A percentile compares a stretch with the other conserved stretches of the same genome.
Conservation (phyloP, 2,329 filamentous ascomycete species). For the Cladosporium sp. region DNA sequence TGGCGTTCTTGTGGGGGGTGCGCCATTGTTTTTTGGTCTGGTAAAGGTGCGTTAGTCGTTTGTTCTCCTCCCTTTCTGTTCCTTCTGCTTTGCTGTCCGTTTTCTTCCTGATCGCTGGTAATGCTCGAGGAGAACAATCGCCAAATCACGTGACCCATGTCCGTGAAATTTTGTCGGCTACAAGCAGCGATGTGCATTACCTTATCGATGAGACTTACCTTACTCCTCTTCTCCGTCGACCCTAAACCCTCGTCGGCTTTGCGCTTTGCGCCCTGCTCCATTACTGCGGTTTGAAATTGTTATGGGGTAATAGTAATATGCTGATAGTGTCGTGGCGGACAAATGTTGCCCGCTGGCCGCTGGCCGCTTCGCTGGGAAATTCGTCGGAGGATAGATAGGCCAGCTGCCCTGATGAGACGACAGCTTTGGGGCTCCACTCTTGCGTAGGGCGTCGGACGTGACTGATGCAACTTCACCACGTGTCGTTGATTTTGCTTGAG, state of each 20-base stretch:
- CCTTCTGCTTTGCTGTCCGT: too few relatives aligned
- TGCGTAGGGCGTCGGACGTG: neutral
- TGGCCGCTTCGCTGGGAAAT: neutral
- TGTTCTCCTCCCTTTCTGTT: neutral
- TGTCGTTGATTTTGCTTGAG: neutral
- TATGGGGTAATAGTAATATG: neutral
- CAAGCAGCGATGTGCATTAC: neutral
- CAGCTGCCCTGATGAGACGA: neutral
- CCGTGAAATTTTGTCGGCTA: neutral
- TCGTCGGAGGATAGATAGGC: slow-evolving; percentile 11
- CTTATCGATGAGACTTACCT: slow-evolving; percentile 28
- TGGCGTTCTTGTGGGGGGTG: slow-evolving; percentile 28
- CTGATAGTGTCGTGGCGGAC: neutral
- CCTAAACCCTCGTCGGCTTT: slow-evolving; percentile 32
- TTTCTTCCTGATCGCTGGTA: neutral
- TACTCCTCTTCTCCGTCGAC: slow-evolving; percentile 33
- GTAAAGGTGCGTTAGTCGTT: slow-evolving; percentile 9
- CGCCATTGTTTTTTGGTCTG: slow-evolving; percentile 45
- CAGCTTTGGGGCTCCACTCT: neutral
- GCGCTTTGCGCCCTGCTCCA: slow-evolving; percentile 30
- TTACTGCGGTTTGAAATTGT: slow-evolving; percentile 1
- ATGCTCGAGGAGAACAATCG: neutral
- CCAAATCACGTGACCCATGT: neutral
- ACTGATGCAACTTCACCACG: neutral
- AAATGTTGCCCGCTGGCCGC: neutral